A percentile compares a stretch with the other conserved stretches of the same genome.
Conservation (phyloP, 108 stramenopile species). For the Tribonema minus region DNA sequence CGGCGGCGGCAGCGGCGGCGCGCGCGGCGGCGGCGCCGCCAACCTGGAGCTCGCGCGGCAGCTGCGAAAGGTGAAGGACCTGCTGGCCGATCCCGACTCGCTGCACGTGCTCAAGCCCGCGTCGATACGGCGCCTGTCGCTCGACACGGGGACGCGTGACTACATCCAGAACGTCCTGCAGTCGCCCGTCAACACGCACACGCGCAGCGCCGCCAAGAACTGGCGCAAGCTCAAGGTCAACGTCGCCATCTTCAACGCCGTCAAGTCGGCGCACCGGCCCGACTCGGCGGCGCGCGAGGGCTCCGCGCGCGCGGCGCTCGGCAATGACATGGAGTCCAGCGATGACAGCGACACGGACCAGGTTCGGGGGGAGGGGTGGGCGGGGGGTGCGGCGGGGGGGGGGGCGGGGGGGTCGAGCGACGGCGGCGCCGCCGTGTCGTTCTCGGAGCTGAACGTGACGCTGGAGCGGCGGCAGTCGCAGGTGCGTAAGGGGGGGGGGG, state of each 20-base stretch:
- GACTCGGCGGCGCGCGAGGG: background rate
- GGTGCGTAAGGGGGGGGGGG: too few species aligned
- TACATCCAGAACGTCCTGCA: slow-evolving; percentile 42
- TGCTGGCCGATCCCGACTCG: slow-evolving; percentile 32
- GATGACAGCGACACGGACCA: background rate
- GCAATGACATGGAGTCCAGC: background rate
- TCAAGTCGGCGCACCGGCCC: background rate
- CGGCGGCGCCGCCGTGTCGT: too few species aligned
- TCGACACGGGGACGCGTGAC: slow-evolving; percentile 22
- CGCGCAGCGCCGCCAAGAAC: background rate
- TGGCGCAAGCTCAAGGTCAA: slow-evolving; percentile 16
- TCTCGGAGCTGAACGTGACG: too few species aligned
- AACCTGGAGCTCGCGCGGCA: slow-evolving; percentile 6
- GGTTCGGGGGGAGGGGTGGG: background rate
- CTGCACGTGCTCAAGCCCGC: slow-evolving; percentile 27
- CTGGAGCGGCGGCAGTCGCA: too few species aligned
- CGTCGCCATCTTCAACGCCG: background rate
- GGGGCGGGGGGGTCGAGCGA: too few species aligned
- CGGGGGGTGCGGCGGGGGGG: background rate
- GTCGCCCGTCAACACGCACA: background rate
- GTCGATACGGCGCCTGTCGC: slow-evolving; percentile 12
- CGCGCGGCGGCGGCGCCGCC: too few species aligned
- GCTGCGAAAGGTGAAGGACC: slow-evolving; percentile 15
- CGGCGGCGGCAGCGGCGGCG: too few species aligned
- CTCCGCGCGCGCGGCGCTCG: background rate